A percentile compares a stretch with the other conserved stretches of the same genome.
Conservation (phyloP, 2,329 filamentous ascomycete genomes). For the Aspergillus candidus region DNA sequence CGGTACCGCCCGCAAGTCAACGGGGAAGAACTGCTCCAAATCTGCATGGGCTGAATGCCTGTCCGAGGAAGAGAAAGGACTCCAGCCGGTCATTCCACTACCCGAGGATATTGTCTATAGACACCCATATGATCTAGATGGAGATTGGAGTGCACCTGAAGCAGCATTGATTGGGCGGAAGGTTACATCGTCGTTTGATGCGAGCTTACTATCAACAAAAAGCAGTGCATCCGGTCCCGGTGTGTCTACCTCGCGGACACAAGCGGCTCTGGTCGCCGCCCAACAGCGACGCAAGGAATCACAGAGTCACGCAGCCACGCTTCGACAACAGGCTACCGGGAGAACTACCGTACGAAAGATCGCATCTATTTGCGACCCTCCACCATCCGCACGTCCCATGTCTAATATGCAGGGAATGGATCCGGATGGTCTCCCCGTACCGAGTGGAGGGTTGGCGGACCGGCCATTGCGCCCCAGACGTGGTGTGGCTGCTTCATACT, state of each 20-base stretch:
- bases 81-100: constrained; percentile 42
- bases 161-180: constrained; percentile 15
- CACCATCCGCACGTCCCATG: constrained; percentile 12
- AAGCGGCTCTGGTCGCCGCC: constrained; percentile 36
- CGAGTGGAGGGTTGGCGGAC: constrained; percentile 33
- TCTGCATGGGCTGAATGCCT: constrained; percentile 43
- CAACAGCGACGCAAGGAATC: constrained; percentile 36
- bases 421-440: constrained; percentile 7
- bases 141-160: constrained; percentile 36
- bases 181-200: constrained; percentile 23
- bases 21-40: constrained; percentile 42
- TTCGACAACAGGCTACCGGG: constrained; percentile 41
- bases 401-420: constrained; percentile 16
- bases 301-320: constrained; percentile 43
- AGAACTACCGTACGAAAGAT: constrained; percentile 25
- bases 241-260: constrained; percentile 29
- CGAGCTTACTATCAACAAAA: constrained; percentile 23
- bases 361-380: constrained; percentile 19
- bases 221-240: constrained; percentile 23
- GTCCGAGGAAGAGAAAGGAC: constrained; percentile 40
- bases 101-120: constrained; percentile 42
- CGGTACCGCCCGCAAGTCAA: constrained; percentile 36
- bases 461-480: constrained; percentile 34
- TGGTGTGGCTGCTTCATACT: constrained; percentile 31
- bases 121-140: constrained; percentile 35